Evolutionary conservation across 2,329 filamentous ascomycete species (phyloP).

Genomic region (Penicillium glabrum): DNA sequence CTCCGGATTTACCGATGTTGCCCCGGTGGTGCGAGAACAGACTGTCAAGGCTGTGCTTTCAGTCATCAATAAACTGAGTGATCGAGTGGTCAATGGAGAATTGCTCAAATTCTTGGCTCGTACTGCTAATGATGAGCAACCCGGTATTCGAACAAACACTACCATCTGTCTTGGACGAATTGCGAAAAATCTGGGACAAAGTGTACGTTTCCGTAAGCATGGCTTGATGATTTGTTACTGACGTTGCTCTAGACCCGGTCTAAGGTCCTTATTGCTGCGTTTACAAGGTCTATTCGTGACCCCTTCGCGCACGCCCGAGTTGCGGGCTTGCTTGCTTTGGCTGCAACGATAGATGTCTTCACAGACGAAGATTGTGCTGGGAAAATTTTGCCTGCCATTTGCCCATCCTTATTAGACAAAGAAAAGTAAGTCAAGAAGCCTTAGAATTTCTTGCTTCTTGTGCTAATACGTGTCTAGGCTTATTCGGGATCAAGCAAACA

Average conservation of each 20-base stretch:
- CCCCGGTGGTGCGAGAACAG: conserved; percentile 89
- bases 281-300: conserved; percentile 83
- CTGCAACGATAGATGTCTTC: conserved; percentile 83
- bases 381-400: conserved; percentile 80
- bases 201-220: conserved; percentile 36
- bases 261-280: conserved; percentile 92
- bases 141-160: conserved; percentile 95
- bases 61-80: conserved; percentile 84
- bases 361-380: conserved; percentile 84
- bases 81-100: conserved; percentile 91
- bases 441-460: background rate
- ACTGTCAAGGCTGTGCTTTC: conserved; percentile 91
- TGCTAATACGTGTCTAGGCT: conserved; percentile 45
- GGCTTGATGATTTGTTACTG: conserved; percentile 18
- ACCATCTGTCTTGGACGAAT: conserved; percentile 98
- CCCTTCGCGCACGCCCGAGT: conserved; percentile 94
- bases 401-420: conserved; percentile 84
- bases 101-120: conserved; percentile 87
- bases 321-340: conserved; percentile 80
- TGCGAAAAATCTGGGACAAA: conserved; percentile 76
- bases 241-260: conserved; percentile 62
- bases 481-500: conserved; percentile 85
- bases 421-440: conserved; percentile 64
- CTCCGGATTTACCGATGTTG: conserved; percentile 90
- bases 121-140: conserved; percentile 95